These are phyloP conservation scores for Dentipellis fragilis DNA, from an alignment of 768 basidiomycete species.

Conservation along the genomic window DNA sequence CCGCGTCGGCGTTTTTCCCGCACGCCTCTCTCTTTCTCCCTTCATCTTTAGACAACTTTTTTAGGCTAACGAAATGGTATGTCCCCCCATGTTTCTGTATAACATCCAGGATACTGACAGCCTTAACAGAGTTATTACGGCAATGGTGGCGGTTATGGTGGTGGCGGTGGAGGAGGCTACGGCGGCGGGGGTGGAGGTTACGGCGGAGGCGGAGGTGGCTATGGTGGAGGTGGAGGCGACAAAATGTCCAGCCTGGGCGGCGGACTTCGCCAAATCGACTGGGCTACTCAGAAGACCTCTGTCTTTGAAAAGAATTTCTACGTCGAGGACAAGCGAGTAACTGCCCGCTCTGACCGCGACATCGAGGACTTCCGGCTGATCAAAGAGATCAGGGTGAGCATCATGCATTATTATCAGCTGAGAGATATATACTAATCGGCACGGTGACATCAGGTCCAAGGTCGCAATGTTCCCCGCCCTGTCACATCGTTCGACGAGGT, in stretches of 20 bases:
- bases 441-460: slow-evolving; percentile 56
- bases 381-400: slow-evolving; percentile 80
- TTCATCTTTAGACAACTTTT: not conserved
- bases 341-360: slow-evolving; percentile 70
- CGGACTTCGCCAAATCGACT: slow-evolving; percentile 77
- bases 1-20: slow-evolving; percentile 12
- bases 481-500: slow-evolving; percentile 88
- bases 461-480: slow-evolving; percentile 79
- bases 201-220: slow-evolving; percentile 35
- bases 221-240: slow-evolving; percentile 40
- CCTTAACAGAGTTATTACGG: slow-evolving; percentile 20
- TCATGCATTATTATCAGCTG: not conserved
- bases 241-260: slow-evolving; percentile 79
- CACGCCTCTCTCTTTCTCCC: slow-evolving; percentile 11
- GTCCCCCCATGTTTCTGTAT: slow-evolving; percentile 11
- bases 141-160: slow-evolving; percentile 24
- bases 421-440: not conserved
- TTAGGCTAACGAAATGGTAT: slow-evolving; percentile 14
- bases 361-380: slow-evolving; percentile 74
- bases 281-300: slow-evolving; percentile 61
- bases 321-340: slow-evolving; percentile 79
- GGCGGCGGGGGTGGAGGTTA: slow-evolving; percentile 27
- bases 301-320: slow-evolving; percentile 99
- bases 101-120: not conserved
- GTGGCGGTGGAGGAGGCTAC: slow-evolving; percentile 25